phyloP scores from a whole-genome alignment of 1,139 yeast genomes.

The Candida smagusa region DNA sequence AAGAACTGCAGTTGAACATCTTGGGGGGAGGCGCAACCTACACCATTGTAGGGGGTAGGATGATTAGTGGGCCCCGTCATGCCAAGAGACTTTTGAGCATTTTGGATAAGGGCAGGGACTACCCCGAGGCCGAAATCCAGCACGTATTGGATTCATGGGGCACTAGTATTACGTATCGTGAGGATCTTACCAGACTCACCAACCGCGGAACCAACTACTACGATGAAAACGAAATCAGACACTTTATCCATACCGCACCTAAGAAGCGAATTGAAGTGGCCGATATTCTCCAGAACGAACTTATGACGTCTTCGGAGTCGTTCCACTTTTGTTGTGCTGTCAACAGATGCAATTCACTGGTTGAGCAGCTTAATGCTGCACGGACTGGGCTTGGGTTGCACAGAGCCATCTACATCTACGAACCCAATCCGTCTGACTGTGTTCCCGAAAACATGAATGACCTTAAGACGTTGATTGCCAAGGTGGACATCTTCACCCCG shows the following conservation, averaged over 20 bases:
- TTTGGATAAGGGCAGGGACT: conserved; percentile 77
- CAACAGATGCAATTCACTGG: conserved; percentile 49
- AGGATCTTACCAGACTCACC: conserved; percentile 52
- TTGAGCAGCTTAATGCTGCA: conserved; percentile 26
- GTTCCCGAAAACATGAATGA: conserved; percentile 41
- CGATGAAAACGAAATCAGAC: conserved; percentile 57
- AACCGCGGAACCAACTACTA: conserved; percentile 82
- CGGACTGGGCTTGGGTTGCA: conserved; percentile 11
- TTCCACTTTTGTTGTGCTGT: conserved; percentile 80
- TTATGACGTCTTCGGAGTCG: conserved; percentile 39
- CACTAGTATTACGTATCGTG: conserved; percentile 56
- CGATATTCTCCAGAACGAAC: conserved; percentile 48
- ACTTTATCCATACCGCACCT: conserved; percentile 46
- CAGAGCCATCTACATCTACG: conserved; percentile 61
- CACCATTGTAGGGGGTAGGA: conserved; percentile 74
- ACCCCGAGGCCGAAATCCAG: conserved; percentile 48
- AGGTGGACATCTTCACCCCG: conserved; percentile 70
- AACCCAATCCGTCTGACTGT: conserved; percentile 83
- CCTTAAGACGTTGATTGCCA: conserved; percentile 40
- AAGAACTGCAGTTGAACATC: conserved; percentile 47
- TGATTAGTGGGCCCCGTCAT: conserved; percentile 37
- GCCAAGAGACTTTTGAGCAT: conserved; percentile 57
- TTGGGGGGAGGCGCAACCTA: conserved; percentile 92
- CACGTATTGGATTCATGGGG: conserved; percentile 56
- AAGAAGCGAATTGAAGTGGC: conserved; percentile 60